These are phyloP conservation scores for Solanum verrucosum DNA, from an alignment of 257 asterid genomes.

Conservation along the genomic window DNA sequence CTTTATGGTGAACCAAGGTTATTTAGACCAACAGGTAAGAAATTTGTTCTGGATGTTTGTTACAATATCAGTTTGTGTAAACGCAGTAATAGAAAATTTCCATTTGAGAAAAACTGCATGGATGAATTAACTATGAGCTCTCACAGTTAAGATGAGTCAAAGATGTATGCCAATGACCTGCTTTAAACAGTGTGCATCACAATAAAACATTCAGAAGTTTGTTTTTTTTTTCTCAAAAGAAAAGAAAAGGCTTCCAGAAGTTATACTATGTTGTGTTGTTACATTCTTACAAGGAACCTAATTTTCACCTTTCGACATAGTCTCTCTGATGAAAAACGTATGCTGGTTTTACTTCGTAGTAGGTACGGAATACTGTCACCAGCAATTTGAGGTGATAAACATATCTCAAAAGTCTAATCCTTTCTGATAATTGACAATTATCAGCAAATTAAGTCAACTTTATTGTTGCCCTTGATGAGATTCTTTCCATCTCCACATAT, in stretches of 20 bases:
- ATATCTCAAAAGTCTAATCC: neutral
- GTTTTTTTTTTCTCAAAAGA: neutral
- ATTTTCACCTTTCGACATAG: neutral
- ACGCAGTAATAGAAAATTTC: neutral
- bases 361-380: neutral
- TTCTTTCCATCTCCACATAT: neutral
- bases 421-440: neutral
- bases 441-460: neutral
- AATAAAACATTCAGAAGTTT: neutral
- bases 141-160: neutral
- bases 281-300: neutral
- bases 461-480: neutral
- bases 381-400: neutral
- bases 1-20: conserved; percentile 85
- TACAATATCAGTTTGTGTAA: neutral
- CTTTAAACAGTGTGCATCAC: neutral
- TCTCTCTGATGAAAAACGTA: neutral
- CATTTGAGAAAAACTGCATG: neutral
- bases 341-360: neutral
- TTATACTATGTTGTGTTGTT: neutral
- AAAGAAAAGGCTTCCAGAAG: neutral
- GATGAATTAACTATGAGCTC: neutral
- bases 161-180: neutral
- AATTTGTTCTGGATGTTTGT: neutral
- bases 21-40: conserved; percentile 86